Base-by-base conservation (phyloP, 768 basidiomycete genomes). In the Mycena floridula region DNA sequence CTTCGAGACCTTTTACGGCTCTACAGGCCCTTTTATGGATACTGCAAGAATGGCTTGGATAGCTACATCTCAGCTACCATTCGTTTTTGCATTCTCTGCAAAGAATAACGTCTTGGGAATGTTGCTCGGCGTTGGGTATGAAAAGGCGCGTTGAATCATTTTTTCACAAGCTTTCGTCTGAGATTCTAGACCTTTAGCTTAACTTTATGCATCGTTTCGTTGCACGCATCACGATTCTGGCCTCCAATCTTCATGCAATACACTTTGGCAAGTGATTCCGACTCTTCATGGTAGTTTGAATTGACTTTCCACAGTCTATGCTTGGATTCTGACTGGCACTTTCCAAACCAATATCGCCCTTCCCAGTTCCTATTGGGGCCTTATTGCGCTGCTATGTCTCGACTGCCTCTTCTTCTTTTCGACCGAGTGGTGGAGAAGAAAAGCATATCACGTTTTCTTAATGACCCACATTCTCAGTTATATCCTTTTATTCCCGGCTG, bases 141-240 rank as follows among this genome's bases (percentile, higher is more conserved):
- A 83, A 54, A 79, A 77, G 67, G 84, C 83, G 44, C 42, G 12
- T 18, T 36, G 22, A 16, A 15, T 20, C 23, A 15, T 24, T 24
- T 20, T 22, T 24, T 39, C n/a, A n/a, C n/a, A n/a, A n/a, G n/a
- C n/a, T n/a, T n/a, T n/a, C n/a, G n/a, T n/a, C n/a, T n/a, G n/a
- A n/a, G 23, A 8, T 39, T 4, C 18, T 39, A 20, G 13, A 39
- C n/a, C 43, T 42, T 26, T 41, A 85, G 82, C 67, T 89, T 43
- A 89, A 89, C 61, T 87, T 72, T 59, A 59, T 89, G 7, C 88
- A 91, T 60, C 79, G 89, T 18, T 82, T 81, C 58, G 63, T 73
- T 3, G 88, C 84, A 11, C 64, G 72, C 18, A 59, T 83, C 39
- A 58, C 83, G 23, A 70, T 84, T 18, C 51, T 85, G 16, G 74